Conservation (phyloP, 1,139 yeast genomes). For the Pichia norvegensis region DNA sequence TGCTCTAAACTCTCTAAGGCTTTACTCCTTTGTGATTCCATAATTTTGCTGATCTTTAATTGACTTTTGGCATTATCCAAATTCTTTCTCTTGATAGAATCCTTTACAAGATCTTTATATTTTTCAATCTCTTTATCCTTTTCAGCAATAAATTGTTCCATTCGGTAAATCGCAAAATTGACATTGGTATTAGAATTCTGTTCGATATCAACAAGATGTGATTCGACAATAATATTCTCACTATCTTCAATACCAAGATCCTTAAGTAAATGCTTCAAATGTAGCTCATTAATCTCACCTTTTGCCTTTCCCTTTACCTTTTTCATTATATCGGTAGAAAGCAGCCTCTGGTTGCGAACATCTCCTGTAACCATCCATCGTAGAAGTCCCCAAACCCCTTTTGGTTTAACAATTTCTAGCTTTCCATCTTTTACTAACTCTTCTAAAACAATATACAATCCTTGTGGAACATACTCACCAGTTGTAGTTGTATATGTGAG, state of each 20-base stretch:
- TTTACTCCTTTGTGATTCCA: slow-evolving; percentile 27
- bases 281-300: slow-evolving; percentile 3
- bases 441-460: slow-evolving; percentile 24
- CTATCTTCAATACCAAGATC: not conserved
- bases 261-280: slow-evolving; percentile 3
- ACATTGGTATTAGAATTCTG: slow-evolving; percentile 16
- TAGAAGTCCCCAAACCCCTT: not conserved
- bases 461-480: slow-evolving; percentile 20
- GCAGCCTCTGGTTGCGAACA: slow-evolving; percentile 1
- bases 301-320: not conserved
- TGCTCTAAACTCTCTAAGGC: slow-evolving; percentile 29
- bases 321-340: not conserved
- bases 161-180: slow-evolving; percentile 20
- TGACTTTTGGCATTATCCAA: slow-evolving; percentile 18
- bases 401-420: not conserved
- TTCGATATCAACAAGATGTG: slow-evolving; percentile 17
- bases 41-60: slow-evolving; percentile 20
- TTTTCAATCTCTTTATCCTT: slow-evolving; percentile 13
- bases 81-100: slow-evolving; percentile 15
- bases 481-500: slow-evolving; percentile 12
- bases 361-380: not conserved
- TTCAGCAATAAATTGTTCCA: slow-evolving; percentile 15
- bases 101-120: slow-evolving; percentile 11
- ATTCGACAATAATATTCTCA: slow-evolving; percentile 16
- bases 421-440: slow-evolving; percentile 20